These are phyloP conservation scores for Aureobasidium melanogenum DNA, from an alignment of 2,329 filamentous ascomycete species.

Conservation along the genomic window DNA sequence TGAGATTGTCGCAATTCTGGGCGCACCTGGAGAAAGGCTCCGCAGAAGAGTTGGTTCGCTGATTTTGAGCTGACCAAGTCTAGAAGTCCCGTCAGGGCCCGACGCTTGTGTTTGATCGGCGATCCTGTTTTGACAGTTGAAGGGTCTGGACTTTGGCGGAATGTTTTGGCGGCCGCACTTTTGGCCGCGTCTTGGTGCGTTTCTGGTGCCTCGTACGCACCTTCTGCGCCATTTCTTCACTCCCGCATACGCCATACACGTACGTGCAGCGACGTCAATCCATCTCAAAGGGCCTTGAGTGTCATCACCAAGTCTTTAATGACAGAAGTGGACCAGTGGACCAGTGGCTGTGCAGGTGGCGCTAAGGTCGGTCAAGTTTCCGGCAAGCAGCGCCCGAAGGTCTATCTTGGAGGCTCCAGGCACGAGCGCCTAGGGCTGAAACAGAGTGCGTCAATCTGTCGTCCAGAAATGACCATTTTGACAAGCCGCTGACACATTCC, in stretches of 20 bases:
- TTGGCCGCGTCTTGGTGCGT: not conserved
- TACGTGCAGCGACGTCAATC: not conserved
- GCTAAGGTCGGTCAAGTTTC: not conserved
- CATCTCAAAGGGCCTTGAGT: not conserved
- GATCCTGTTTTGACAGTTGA: not conserved
- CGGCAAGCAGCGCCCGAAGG: not conserved
- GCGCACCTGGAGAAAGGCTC: not conserved
- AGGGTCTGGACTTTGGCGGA: not conserved
- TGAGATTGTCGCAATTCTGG: not conserved
- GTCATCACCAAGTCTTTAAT: not conserved
- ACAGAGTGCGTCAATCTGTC: not conserved
- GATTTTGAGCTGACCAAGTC: not conserved
- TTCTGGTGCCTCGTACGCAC: not conserved
- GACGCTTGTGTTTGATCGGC: not conserved
- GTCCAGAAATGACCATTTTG: not conserved
- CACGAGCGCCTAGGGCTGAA: not conserved
- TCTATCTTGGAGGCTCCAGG: not conserved
- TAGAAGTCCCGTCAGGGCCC: not conserved
- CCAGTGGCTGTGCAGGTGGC: not conserved
- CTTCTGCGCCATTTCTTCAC: not conserved
- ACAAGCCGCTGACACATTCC: slow-evolving; percentile 1
- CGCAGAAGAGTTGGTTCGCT: slow-evolving; percentile 6
- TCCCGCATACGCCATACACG: not conserved
- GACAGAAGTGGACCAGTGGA: not conserved
- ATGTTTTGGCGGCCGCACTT: not conserved